A percentile compares a stretch with the other conserved stretches of the same genome.
Conservation (phyloP, 768 basidiomycete genomes). For the Termitomyces eurrhizus region DNA sequence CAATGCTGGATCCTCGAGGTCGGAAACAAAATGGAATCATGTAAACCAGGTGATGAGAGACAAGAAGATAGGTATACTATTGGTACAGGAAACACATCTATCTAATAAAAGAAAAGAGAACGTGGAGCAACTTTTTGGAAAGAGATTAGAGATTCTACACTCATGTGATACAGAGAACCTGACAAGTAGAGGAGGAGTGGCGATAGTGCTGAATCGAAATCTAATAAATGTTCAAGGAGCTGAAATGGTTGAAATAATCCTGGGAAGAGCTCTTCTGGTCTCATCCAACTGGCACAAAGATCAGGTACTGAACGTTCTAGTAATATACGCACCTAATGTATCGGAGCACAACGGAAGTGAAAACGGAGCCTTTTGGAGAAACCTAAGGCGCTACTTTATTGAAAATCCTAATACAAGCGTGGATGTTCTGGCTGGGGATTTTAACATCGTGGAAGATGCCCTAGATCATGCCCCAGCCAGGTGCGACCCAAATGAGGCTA, state of each 20-base stretch:
- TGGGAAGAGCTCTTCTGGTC: neutral
- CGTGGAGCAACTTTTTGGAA: no score
- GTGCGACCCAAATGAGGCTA: no score
- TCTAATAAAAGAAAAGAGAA: neutral
- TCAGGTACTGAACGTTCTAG: no score
- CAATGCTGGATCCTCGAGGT: accelerated
- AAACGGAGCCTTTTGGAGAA: neutral
- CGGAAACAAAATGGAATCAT: neutral
- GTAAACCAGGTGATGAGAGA: neutral
- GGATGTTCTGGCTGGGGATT: no score
- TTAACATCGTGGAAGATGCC: no score
- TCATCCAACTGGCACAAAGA: neutral
- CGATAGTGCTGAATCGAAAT: no score
- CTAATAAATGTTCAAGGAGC: no score
- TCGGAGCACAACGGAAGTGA: neutral
- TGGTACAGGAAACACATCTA: neutral
- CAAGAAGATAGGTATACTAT: neutral
- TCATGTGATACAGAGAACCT: no score
- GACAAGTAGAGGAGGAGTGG: no score
- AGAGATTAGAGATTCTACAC: no score
- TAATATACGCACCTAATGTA: neutral
- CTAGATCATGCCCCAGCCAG: no score
- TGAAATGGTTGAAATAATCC: neutral
- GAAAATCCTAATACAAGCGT: neutral
- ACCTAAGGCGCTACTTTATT: neutral